phyloP scores from a whole-genome alignment of 2,329 filamentous ascomycete genomes.

The Aspergillus ochraceus region DNA sequence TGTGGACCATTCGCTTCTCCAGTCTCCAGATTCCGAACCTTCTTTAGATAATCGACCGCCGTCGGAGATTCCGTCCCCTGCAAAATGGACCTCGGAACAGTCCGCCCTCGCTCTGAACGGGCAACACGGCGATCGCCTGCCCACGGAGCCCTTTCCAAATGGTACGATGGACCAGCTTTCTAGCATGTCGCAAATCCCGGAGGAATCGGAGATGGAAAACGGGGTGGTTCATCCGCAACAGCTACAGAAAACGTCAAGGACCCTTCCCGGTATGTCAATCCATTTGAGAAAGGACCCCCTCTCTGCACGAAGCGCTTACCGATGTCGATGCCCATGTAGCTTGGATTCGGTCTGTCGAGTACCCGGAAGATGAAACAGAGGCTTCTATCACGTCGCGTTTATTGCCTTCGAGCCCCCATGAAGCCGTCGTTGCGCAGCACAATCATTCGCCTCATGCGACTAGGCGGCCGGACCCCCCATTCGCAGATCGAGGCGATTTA shows the following conservation, averaged over 20 bases:
- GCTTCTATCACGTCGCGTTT: conserved; percentile 33
- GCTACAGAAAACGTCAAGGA: conserved; percentile 26
- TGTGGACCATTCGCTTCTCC: conserved; percentile 26
- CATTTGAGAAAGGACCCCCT: neutral
- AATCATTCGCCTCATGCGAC: conserved; percentile 42
- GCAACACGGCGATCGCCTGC: conserved; percentile 22
- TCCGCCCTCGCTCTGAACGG: conserved; percentile 10
- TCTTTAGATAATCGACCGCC: conserved; percentile 22
- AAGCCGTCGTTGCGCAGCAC: conserved; percentile 48
- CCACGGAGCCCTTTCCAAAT: conserved; percentile 18
- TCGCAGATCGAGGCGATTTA: conserved; percentile 8
- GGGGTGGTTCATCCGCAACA: conserved; percentile 8
- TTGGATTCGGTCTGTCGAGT: conserved; percentile 46
- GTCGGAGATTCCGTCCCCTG: conserved; percentile 20
- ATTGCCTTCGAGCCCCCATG: conserved; percentile 38
- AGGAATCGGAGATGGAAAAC: conserved; percentile 19
- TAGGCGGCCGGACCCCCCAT: conserved; percentile 21
- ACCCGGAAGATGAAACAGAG: conserved; percentile 37
- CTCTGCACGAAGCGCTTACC: conserved; percentile 3
- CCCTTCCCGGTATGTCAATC: conserved; percentile 36
- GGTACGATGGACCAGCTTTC: conserved; percentile 21
- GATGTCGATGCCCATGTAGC: conserved; percentile 24
- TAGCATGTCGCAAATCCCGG: conserved; percentile 18
- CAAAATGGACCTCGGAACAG: conserved; percentile 15
- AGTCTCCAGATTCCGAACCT: conserved; percentile 19